Base-by-base conservation (phyloP, 148 eudicot genomes). In the Fagopyrum tataricum region DNA sequence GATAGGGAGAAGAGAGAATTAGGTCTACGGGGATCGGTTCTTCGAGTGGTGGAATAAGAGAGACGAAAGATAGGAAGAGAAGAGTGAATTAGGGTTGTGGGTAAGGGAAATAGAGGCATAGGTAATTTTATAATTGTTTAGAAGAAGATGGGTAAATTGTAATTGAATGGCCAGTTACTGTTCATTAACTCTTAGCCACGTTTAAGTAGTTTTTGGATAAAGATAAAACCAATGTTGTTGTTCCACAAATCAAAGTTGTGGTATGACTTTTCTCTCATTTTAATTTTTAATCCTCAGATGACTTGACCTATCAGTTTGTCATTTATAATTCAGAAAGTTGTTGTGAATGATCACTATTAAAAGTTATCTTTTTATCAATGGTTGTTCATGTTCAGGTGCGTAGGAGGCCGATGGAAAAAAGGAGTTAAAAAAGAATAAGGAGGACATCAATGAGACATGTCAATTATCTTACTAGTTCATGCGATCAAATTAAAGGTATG, bases 161-260 rank as follows among this genome's bases (percentile, higher is more conserved):
- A n/a, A n/a, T n/a, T n/a, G n/a, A n/a, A n/a, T n/a, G n/a, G n/a
- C n/a, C n/a, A n/a, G n/a, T n/a, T n/a, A n/a, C n/a, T n/a, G n/a
- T n/a, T n/a, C n/a, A n/a, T n/a, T n/a, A n/a, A n/a, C n/a, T n/a
- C n/a, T n/a, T n/a, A n/a, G n/a, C n/a, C n/a, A n/a, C n/a, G n/a
- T n/a, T n/a, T n/a, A n/a, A n/a, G n/a, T n/a, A n/a, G n/a, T n/a
- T n/a, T n/a, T n/a, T n/a, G n/a, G 98, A 94, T 67, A 94, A 90
- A 77, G 97, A 90, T 74, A 95, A 87, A 83, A 79, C 83, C 23
- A 85, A 85, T 68, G 80, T 84, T 71, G 98, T 91, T 74, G 98
- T n/a, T n/a, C n/a, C 98, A 40, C 91, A 95, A 82, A 95, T 95
- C 66, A 95, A 95, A 95, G 98, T 95, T 71, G 98, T 95, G 98